Percentiles rank a stretch among this genome's conserved stretches.
Evolutionary conservation across 257 asterid species (phyloP).

Genomic region (Forsythia suspensa): DNA sequence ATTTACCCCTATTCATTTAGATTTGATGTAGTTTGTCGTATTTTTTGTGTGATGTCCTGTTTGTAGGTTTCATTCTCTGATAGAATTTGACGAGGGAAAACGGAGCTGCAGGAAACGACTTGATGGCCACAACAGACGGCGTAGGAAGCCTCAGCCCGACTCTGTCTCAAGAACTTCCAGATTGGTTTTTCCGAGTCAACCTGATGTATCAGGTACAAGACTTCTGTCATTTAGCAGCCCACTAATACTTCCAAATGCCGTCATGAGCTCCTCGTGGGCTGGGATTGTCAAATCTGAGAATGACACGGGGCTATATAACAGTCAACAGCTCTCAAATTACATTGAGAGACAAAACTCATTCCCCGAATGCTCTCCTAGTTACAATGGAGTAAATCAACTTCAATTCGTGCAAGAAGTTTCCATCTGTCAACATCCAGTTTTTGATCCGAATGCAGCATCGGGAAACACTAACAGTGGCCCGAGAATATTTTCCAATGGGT

Average conservation of each 20-base stretch:
- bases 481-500: conserved; percentile 39
- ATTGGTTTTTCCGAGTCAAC: conserved; percentile 42
- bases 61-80: conserved; percentile 79
- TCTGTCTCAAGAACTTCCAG: conserved; percentile 40
- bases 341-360: conserved; percentile 36
- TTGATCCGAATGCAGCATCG: conserved; percentile 36
- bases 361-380: conserved; percentile 35
- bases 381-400: conserved; percentile 40
- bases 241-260: conserved; percentile 39
- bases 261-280: conserved; percentile 52
- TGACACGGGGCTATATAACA: conserved; percentile 33
- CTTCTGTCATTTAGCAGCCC: conserved; percentile 56
- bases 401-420: conserved; percentile 50
- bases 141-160: conserved; percentile 89
- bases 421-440: conserved; percentile 34
- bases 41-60: background rate
- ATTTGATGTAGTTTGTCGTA: background rate
- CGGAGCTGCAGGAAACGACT: conserved; percentile 94
- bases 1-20: background rate
- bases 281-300: conserved; percentile 40
- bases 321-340: conserved; percentile 33
- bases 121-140: conserved; percentile 83
- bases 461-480: conserved; percentile 28
- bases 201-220: conserved; percentile 42
- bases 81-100: conserved; percentile 86